phyloP scores from a whole-genome alignment of 2,329 filamentous ascomycete species.

The Intubia oerlemansii region DNA sequence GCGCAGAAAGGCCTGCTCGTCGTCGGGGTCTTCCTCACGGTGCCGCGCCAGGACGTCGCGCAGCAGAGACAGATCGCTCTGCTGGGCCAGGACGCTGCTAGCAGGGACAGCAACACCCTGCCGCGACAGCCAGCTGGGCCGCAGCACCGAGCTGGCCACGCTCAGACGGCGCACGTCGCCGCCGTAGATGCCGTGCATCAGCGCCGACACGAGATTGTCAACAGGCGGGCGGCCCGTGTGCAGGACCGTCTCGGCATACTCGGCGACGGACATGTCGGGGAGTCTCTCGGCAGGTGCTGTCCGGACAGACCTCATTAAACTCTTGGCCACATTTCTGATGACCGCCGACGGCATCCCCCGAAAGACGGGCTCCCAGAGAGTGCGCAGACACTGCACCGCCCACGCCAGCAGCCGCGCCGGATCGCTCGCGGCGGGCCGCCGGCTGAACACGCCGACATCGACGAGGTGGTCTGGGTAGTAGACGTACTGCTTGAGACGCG shows the following conservation, averaged over 20 bases:
- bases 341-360: conserved; percentile 15
- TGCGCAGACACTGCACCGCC: too few relatives aligned
- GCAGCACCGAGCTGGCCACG: conserved; percentile 14
- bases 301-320: too few relatives aligned
- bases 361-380: conserved; percentile 27
- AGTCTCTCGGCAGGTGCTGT: too few relatives aligned
- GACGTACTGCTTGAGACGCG: conserved; percentile 40
- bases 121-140: conserved; percentile 4
- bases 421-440: neutral
- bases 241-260: conserved; percentile 36
- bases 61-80: conserved; percentile 5
- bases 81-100: conserved; percentile 1
- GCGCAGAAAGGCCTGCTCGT: neutral
- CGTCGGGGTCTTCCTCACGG: neutral
- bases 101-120: neutral
- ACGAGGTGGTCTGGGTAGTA: conserved; percentile 78
- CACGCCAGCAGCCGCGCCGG: conserved; percentile 16
- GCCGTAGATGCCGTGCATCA: conserved; percentile 77
- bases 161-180: conserved; percentile 72
- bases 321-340: too few relatives aligned
- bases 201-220: conserved; percentile 55
- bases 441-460: conserved; percentile 17
- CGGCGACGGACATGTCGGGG: conserved; percentile 49
- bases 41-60: conserved; percentile 1
- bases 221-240: conserved; percentile 28